Percentiles rank a stretch among this genome's conserved stretches.
Evolutionary conservation across 805 yeast genomes (phyloP).

Genomic region (Ogataea trehalophila): DNA sequence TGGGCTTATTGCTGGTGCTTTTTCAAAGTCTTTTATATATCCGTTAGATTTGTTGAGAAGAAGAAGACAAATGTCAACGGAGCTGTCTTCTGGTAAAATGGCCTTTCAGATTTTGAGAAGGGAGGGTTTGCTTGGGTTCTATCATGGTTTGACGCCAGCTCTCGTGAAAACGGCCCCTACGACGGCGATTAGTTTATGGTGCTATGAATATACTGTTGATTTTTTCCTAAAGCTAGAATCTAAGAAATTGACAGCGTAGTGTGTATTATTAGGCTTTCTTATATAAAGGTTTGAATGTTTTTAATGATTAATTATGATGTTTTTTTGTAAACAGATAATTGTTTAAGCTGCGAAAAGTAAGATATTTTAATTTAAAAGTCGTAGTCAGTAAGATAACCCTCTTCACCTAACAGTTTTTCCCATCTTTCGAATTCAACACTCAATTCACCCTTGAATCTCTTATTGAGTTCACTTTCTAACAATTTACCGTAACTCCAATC

Average conservation of each 20-base stretch:
- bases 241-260: not conserved
- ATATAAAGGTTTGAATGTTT: too few species aligned
- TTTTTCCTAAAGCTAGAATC: slow-evolving; percentile 14
- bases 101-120: slow-evolving; percentile 36
- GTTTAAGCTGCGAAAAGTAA: too few species aligned
- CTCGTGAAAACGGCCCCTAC: slow-evolving; percentile 78
- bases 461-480: slow-evolving; percentile 56
- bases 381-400: slow-evolving; percentile 20
- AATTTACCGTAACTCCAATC: slow-evolving; percentile 80
- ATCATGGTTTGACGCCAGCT: slow-evolving; percentile 70
- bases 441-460: slow-evolving; percentile 66
- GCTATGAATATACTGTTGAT: slow-evolving; percentile 28
- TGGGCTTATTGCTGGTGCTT: slow-evolving; percentile 71
- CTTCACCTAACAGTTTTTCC: slow-evolving; percentile 34
- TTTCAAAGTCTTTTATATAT: slow-evolving; percentile 69
- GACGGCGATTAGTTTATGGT: slow-evolving; percentile 35
- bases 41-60: slow-evolving; percentile 84
- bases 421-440: slow-evolving; percentile 70
- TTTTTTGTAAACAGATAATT: too few species aligned
- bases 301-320: too few species aligned
- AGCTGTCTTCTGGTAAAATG: slow-evolving; percentile 20
- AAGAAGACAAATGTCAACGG: slow-evolving; percentile 56
- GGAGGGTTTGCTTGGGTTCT: slow-evolving; percentile 67
- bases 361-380: slow-evolving; percentile 4
- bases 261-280: not conserved